Evolutionary conservation across 2,329 filamentous ascomycete species (phyloP), one percentile per base, ranked within the genome.

Genomic region (Xylaria multiplex): DNA sequence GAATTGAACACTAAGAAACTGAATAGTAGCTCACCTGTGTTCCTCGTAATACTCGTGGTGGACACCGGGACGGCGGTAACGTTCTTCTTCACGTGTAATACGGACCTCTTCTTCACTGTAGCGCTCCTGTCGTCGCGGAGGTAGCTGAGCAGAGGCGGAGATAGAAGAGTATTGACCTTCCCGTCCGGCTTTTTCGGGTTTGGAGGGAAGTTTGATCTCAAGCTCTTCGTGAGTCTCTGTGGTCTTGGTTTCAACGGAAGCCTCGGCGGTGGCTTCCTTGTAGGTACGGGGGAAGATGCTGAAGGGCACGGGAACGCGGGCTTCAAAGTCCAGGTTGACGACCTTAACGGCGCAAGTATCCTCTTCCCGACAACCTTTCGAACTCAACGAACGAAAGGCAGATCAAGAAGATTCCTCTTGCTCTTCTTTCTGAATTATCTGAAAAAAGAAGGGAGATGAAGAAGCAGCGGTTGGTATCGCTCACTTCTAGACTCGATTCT

Each of bases 251-350:
- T 77, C 80, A 77, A 70, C 53, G 6, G 53, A 55, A 55, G 53
- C 75, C 73, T 75, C 85, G 59, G 68, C 85, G 59, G 68, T 24
- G 84, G 89, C 87, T 81, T 85, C 86, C 81, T 91, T 89, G 89
- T 97, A 98, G 84, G 93, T 93, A 84, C 93, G 97, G 87, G 95
- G 95, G 90, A 98, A 97, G 91, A 97, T 92, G 92, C 93, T 97
- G 90, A 97, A 97, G 86, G 95, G 95, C 85, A 98, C 96, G 88
- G 95, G 93, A 85, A 97, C 92, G 85, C 93, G 92, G 85, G 94
- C 93, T 92, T 97, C 94, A 96, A 97, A 97, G 93, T 97, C 94
- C 94, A 97, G 94, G 87, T 93, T 97, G 93, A 86, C 93, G 91
- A 91, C 90, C 90, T 91, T 89, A 84, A 56, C 76, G 70, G 79